Evolutionary conservation across 2,329 filamentous ascomycete genomes (phyloP).

Genomic region (Penicillium sp.): DNA sequence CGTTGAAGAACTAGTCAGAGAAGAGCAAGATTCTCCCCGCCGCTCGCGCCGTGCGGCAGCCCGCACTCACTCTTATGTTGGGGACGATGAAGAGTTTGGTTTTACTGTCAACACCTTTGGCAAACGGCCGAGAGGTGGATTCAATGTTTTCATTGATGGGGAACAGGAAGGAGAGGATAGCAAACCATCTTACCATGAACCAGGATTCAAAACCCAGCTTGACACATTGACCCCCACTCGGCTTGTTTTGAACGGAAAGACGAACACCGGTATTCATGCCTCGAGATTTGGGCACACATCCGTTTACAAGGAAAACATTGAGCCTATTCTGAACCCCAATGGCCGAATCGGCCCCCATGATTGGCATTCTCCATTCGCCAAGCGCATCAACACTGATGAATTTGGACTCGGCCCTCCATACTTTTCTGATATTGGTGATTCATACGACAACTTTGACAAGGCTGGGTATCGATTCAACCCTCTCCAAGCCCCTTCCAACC

Average conservation of each 20-base stretch:
- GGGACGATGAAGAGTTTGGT: conserved; percentile 35
- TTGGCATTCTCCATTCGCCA: conserved; percentile 28
- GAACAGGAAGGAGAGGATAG: neutral
- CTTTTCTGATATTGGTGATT: conserved; percentile 22
- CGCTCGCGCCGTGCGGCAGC: conserved; percentile 18
- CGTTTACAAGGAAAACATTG: conserved; percentile 40
- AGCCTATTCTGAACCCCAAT: conserved; percentile 30
- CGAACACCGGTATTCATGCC: conserved; percentile 14
- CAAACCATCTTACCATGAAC: conserved; percentile 11
- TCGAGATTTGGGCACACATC: conserved; percentile 10
- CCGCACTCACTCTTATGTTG: conserved; percentile 20
- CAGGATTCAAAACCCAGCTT: conserved; percentile 1
- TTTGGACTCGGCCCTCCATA: conserved; percentile 25
- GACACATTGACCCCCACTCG: conserved; percentile 20
- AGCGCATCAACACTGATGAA: conserved; percentile 15
- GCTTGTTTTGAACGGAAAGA: conserved; percentile 22
- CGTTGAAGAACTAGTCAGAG: conserved; percentile 13
- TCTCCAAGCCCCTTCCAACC: conserved; percentile 28
- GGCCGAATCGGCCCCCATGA: conserved; percentile 26
- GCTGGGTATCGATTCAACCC: conserved; percentile 35
- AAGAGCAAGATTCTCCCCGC: conserved; percentile 19
- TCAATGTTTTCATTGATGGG: conserved; percentile 41
- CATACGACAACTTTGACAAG: conserved; percentile 26
- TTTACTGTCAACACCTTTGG: conserved; percentile 31
- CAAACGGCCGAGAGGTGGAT: conserved; percentile 29